A percentile compares a stretch with the other conserved stretches of the same genome.
Evolutionary conservation across 1,139 yeast species (phyloP).

Genomic region (Protomyces pachydermus): DNA sequence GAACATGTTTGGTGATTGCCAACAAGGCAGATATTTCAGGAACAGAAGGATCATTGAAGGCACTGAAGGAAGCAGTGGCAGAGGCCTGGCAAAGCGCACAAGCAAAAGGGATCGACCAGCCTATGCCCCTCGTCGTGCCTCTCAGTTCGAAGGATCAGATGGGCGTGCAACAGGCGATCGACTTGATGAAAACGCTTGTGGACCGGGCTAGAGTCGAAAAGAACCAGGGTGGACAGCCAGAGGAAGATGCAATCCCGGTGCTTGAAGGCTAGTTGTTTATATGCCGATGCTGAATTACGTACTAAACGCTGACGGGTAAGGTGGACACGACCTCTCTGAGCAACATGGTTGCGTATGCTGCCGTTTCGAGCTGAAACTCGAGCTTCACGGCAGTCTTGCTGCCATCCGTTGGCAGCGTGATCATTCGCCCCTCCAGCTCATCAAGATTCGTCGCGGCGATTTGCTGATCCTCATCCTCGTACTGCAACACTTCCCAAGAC

Average conservation of each 20-base stretch:
- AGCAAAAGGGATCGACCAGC: background rate
- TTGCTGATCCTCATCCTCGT: conserved; percentile 51
- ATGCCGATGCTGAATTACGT: background rate
- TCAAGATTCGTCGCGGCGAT: conserved; percentile 80
- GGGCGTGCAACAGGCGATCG: conserved; percentile 23
- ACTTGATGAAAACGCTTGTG: conserved; percentile 10
- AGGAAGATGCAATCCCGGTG: background rate
- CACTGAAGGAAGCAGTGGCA: conserved; percentile 3
- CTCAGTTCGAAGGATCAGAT: conserved; percentile 23
- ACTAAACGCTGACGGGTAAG: conserved; percentile 14
- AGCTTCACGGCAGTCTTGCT: conserved; percentile 52
- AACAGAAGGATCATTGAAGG: conserved; percentile 2
- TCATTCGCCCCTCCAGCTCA: conserved; percentile 42
- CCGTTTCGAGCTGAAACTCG: conserved; percentile 71
- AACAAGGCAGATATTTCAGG: conserved; percentile 27
- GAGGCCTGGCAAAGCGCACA: conserved; percentile 6
- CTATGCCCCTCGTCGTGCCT: conserved; percentile 9
- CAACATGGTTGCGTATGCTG: conserved; percentile 98
- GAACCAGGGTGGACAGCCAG: background rate
- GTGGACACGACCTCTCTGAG: conserved; percentile 40
- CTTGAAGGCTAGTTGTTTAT: background rate
- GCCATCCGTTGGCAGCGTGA: conserved; percentile 32
- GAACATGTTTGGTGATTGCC: conserved; percentile 20
- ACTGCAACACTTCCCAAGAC: conserved; percentile 60
- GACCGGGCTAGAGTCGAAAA: background rate